Conservation (phyloP, 106 monocot species). For the Phalaenopsis equestris region DNA sequence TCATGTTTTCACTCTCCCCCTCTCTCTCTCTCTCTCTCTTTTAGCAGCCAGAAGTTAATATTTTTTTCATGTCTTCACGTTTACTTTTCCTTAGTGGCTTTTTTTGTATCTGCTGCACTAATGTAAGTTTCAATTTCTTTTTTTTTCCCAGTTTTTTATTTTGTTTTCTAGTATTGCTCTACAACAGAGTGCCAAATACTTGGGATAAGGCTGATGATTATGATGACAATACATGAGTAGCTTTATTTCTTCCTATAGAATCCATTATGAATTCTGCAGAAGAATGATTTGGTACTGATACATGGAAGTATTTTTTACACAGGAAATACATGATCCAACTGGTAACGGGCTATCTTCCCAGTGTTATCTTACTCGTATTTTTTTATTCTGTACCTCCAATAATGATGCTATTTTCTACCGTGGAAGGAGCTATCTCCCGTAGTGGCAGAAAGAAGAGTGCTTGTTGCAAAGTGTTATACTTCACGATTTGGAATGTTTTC, state of each 20-base stretch:
- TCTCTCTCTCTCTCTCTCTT: too few relatives aligned
- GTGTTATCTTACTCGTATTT: slow-evolving; percentile 59
- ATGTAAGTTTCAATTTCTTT: background rate
- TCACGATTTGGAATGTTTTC: slow-evolving; percentile 88
- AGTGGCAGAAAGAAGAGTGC: slow-evolving; percentile 85
- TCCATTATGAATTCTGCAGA: background rate
- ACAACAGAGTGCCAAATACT: background rate
- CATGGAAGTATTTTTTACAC: slow-evolving; percentile 9
- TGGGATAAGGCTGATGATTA: background rate
- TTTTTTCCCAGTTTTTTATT: background rate
- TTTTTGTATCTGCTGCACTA: background rate
- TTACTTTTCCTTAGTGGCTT: background rate
- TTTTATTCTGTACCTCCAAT: slow-evolving; percentile 54
- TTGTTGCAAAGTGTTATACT: slow-evolving; percentile 66
- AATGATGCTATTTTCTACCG: slow-evolving; percentile 77
- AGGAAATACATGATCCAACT: slow-evolving; percentile 56
- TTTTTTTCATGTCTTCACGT: too few relatives aligned
- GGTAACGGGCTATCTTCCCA: slow-evolving; percentile 79
- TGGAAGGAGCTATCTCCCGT: slow-evolving; percentile 69
- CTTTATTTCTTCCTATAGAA: background rate
- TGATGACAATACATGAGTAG: background rate
- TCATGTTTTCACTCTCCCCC: too few relatives aligned
- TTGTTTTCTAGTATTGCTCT: background rate
- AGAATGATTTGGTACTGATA: background rate
- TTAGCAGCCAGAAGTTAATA: too few relatives aligned